Conservation (phyloP, 2,329 filamentous ascomycete genomes). For the Fusarium solani-melongenae region DNA sequence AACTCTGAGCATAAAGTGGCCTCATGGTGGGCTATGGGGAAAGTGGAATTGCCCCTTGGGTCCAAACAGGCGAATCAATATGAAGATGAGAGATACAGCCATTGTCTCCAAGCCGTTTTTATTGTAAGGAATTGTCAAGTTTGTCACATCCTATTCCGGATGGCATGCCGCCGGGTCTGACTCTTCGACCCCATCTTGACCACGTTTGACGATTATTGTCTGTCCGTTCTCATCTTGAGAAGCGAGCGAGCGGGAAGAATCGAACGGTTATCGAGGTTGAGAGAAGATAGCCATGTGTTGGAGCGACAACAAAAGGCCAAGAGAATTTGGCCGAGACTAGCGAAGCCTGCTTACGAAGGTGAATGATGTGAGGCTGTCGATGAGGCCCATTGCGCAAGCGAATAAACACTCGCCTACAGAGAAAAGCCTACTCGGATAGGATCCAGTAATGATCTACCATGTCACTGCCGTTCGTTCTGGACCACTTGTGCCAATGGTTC, state of each 20-base stretch:
- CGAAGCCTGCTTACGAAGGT: not conserved
- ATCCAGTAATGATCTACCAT: not conserved
- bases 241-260: not conserved
- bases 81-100: not conserved
- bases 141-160: not conserved
- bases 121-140: not conserved
- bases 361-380: not conserved
- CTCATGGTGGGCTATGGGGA: not conserved
- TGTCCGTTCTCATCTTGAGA: not conserved
- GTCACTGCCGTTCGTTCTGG: not conserved
- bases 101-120: not conserved
- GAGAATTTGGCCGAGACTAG: not conserved
- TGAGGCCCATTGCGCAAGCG: not conserved
- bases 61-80: not conserved
- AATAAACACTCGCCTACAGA: not conserved
- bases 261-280: not conserved
- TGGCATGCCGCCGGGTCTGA: not conserved
- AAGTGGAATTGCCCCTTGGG: not conserved
- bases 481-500: not conserved
- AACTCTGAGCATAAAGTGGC: conserved; percentile 3
- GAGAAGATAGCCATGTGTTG: not conserved
- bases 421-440: not conserved
- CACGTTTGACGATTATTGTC: not conserved
- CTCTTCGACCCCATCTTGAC: not conserved
- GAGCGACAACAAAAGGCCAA: not conserved